Base-by-base conservation (phyloP, 2,329 filamentous ascomycete genomes). In the Ascochyta rabiei region DNA sequence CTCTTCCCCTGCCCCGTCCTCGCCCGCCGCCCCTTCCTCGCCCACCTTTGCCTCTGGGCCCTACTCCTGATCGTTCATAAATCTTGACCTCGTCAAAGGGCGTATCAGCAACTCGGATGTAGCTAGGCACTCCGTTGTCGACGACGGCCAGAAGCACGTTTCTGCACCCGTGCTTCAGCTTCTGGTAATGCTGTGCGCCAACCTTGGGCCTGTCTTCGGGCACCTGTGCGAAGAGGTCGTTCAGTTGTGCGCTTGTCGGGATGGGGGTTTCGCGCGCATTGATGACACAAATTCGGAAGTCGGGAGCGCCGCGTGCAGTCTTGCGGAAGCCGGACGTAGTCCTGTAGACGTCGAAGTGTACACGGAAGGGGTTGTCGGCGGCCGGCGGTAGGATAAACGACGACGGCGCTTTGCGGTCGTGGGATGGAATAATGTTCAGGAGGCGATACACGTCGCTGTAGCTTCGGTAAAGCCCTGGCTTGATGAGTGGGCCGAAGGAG, bases 91-190 rank as follows among this genome's bases (percentile, higher is more conserved):
- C 66, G 1, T 72, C 88, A 75, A 97, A 97, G 0, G 87, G 88
- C 10, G 86, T 87, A 78, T 98, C 92, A 1, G 84, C 86, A 54
- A 97, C 82, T 21, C 90, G 81, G 67, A 97, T 80, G 71, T 93
- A 98, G 73, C 93, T 98, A 40, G 93, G 89, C 19, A 98, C 82
- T 0, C 95, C 95, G 59, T 91, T 85, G 72, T 98, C 95, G 30
- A 97, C 92, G 2, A 98, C 84, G 0, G 93, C 95, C 21, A 99
- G 73, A 30, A 97, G 80, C 28, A 95, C 89, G 74, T 91, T 95
- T 61, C 91, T 84, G 72, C 89, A 87, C 1, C 92, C 95, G 67
- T 96, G 87, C 75, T 92, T 93, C 60, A 98, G 78, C 55, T 90
- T 86, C 67, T 88, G 84, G 70, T 96, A 95, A 61, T 93, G 75